Conservation (phyloP, 345 rosid species). For the Stellera chamaejasme region DNA sequence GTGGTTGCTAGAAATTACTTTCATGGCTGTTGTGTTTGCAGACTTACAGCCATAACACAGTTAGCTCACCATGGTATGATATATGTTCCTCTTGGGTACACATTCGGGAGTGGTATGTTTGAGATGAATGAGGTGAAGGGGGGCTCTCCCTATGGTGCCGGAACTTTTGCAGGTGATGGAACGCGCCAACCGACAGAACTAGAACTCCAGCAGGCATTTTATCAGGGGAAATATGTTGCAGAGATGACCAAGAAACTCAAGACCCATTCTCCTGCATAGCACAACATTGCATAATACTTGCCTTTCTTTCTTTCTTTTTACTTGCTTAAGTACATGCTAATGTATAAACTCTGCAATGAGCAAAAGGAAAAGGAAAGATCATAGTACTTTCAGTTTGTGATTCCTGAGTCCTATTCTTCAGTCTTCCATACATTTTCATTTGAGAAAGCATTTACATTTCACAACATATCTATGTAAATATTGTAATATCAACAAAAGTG, state of each 20-base stretch:
- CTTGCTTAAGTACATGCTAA: too few relatives aligned
- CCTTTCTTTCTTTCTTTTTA: too few relatives aligned
- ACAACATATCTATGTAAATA: too few relatives aligned
- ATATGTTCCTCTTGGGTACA: conserved; percentile 85
- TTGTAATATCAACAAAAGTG: too few relatives aligned
- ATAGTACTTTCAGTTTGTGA: too few relatives aligned
- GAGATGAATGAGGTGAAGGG: conserved; percentile 91
- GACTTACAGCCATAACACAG: conserved; percentile 79
- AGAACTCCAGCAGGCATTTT: conserved; percentile 73
- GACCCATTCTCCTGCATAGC: conserved; percentile 3
- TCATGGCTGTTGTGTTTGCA: conserved; percentile 19
- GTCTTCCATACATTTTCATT: too few relatives aligned
- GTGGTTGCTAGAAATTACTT: neutral
- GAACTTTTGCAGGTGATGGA: conserved; percentile 89
- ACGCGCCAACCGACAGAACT: conserved; percentile 70
- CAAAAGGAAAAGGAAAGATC: too few relatives aligned
- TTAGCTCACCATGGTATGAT: conserved; percentile 90
- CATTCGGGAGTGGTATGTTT: conserved; percentile 76
- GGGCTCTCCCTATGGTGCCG: conserved; percentile 88
- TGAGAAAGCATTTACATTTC: too few relatives aligned
- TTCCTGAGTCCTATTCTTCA: too few relatives aligned
- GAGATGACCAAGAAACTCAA: conserved; percentile 72
- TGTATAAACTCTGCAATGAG: too few relatives aligned
- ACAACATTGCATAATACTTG: neutral
- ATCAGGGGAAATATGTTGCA: conserved; percentile 84